Base-by-base conservation (phyloP, 75 land plant genomes). In the Sequoiadendron giganteum region DNA sequence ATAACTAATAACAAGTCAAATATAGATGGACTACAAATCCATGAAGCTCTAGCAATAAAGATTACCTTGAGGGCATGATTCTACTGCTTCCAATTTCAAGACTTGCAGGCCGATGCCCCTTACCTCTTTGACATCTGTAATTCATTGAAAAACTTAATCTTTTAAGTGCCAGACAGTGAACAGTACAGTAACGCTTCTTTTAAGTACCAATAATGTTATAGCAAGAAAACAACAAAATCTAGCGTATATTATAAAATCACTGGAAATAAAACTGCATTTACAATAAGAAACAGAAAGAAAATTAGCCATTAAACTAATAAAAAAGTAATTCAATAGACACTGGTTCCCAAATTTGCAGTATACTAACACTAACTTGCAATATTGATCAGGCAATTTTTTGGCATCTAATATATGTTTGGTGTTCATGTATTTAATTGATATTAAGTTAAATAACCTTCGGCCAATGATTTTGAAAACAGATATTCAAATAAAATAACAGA, bases 101-200 rank as follows among this genome's bases (percentile, higher is more conserved):
- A 97, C 92, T 88, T 97, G 97, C 87, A 97, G 89, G 32, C 99
- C 99, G 83, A 96, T 78, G 65, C 99, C 99, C 47, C 99, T 90
- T 47, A 97, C 95, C 9, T 96, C 98, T 86, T 89, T 92, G 42
- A 94, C 94, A 93, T 97, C 99, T 97, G 85, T 28, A 38, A 85
- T 8, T 47, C 52, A 85, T 85, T 13, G 1, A 28, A 55, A 38
- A 11, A 56, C 7, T 15, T 38, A 85, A 15, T 55, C 11, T 85
- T 32, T 2, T n/a, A 54, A 84, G 10, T 34, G 47, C 21, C 5
- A 84, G 55, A 32, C 9, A 40, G 54, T 10, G 0, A 28, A 47
- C 7, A 28, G 11, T 21, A 16, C 65, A 32, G 32, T 16, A 85
- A 85, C 56, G 32, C 10, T 15, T n/a, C 42, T 42, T 76, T 79